Base-by-base conservation (phyloP, 768 basidiomycete genomes). In the Obba rivulosa region DNA sequence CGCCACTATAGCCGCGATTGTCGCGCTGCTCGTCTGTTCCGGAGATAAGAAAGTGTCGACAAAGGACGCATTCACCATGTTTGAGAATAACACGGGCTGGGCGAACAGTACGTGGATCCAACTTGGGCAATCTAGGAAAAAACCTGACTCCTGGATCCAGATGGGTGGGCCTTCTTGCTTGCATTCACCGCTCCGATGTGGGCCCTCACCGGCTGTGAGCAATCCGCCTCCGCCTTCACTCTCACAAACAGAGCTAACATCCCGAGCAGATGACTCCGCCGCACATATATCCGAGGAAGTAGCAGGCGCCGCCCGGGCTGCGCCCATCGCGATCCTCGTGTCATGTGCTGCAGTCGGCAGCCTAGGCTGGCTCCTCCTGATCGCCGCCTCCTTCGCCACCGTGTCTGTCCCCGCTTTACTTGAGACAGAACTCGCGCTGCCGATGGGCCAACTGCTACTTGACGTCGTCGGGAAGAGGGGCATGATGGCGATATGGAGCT, bases 151-250 rank as follows among this genome's bases (percentile, higher is more conserved):
- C 11, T 43, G 28, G 40, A 43, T 35, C 22, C 57, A 85, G 85
- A 76, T 61, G 81, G 81, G 13, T 86, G 83, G 83, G 81, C 83
- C 0, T 86, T 86, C 60, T 69, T 86, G 52, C 59, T 87, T 25
- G 72, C 85, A 0, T 86, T 87, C 57, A 83, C 83, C 0, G 73
- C 85, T 3, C 81, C 83, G 1, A 87, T 87, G 85, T 87, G 85
- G 85, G 83, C 83, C 3, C 63, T 87, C 47, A 86, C 83, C 1
- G 85, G 85, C 51, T 87, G 85, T 85, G 49, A 56, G 82, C 63
- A 2, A 24, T 20, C 25, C 35, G 18, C 28, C 4, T 35, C 13
- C 24, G 22, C 23, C 17, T 17, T 13, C 24, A 3, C 35, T 39
- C 2, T 37, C 24, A 8, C 10, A 10, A 4, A 22, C 18, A 43